Evolutionary conservation across 1,284 basidiomycete species (phyloP).

Genomic region (Schizophyllum commune): DNA sequence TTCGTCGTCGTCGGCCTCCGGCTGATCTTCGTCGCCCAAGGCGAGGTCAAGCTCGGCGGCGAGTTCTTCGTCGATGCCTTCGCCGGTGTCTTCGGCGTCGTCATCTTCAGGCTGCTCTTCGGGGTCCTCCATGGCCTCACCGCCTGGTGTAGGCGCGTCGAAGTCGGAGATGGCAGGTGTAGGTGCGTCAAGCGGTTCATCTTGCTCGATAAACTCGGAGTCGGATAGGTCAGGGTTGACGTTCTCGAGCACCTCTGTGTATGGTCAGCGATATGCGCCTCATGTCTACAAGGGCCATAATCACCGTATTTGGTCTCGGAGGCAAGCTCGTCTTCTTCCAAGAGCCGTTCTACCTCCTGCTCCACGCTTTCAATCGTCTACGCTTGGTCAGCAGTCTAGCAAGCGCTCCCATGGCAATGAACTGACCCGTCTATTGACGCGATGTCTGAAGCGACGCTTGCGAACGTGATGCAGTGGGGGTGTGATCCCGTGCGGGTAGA

Average conservation of each 20-base stretch:
- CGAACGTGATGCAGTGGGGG: constrained; percentile 89
- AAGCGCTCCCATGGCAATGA: not conserved
- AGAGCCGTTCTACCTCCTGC: constrained; percentile 88
- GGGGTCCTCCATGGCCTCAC: constrained; percentile 54
- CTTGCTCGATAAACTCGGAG: constrained; percentile 73
- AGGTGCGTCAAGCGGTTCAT: constrained; percentile 51
- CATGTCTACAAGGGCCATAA: constrained; percentile 1
- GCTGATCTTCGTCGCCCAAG: constrained; percentile 63
- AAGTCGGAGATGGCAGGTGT: constrained; percentile 61
- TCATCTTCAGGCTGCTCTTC: constrained; percentile 54
- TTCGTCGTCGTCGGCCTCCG: constrained; percentile 54
- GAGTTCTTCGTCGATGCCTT: constrained; percentile 73
- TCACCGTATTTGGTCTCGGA: constrained; percentile 73
- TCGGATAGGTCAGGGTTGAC: constrained; percentile 84
- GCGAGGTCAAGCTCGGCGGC: constrained; percentile 70
- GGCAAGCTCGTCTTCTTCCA: constrained; percentile 83
- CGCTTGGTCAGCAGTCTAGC: constrained; percentile 9
- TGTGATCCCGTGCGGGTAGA: constrained; percentile 95
- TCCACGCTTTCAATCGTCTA: constrained; percentile 96
- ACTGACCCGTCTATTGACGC: constrained; percentile 74
- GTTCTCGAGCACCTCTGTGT: constrained; percentile 69
- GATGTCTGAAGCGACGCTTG: constrained; percentile 90
- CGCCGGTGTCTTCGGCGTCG: constrained; percentile 43
- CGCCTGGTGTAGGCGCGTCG: constrained; percentile 56
- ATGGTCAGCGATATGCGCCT: constrained; percentile 2